Percentiles rank a stretch among this genome's conserved stretches.
These are phyloP conservation scores for Globisporangium paroecandrum DNA, from an alignment of 352 stramenopile species.

Conservation along the genomic window DNA sequence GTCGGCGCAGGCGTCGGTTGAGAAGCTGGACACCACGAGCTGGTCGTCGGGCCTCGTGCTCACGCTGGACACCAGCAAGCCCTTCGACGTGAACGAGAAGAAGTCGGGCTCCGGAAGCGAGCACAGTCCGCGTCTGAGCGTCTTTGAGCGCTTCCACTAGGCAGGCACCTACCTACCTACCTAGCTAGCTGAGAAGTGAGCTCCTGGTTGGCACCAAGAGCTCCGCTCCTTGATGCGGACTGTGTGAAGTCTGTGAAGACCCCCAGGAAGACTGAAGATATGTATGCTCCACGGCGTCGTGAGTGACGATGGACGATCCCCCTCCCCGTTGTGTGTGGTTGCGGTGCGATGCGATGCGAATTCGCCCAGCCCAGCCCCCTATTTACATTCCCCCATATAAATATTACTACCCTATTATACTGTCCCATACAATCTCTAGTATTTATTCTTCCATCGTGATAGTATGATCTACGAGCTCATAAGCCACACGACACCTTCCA, in stretches of 20 bases:
- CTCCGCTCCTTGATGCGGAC: no score
- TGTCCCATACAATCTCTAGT: constrained; percentile 34
- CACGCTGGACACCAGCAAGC: constrained; percentile 49
- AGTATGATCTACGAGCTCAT: not conserved
- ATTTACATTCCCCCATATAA: constrained; percentile 81
- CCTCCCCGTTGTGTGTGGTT: constrained; percentile 29
- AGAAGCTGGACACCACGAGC: constrained; percentile 40
- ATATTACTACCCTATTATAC: constrained; percentile 55
- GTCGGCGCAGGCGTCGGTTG: constrained; percentile 31
- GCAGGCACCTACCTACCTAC: no score
- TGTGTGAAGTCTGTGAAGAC: not conserved
- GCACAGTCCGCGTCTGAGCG: constrained; percentile 72
- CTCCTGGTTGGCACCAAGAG: not conserved
- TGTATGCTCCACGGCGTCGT: constrained; percentile 4
- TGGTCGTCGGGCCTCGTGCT: constrained; percentile 62
- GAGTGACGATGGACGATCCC: constrained; percentile 17
- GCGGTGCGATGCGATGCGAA: constrained; percentile 25
- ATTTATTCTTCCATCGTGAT: constrained; percentile 17
- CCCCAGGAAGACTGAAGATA: constrained; percentile 1
- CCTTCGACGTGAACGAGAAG: constrained; percentile 34
- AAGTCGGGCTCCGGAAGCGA: constrained; percentile 32
- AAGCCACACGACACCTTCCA: not conserved
- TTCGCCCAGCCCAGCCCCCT: constrained; percentile 45
- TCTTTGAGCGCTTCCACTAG: constrained; percentile 85
- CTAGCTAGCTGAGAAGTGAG: not conserved